Evolutionary conservation across 23 red algal genomes (phyloP), one percentile per base, ranked within the genome.

Genomic region (Gracilariopsis chorda): DNA sequence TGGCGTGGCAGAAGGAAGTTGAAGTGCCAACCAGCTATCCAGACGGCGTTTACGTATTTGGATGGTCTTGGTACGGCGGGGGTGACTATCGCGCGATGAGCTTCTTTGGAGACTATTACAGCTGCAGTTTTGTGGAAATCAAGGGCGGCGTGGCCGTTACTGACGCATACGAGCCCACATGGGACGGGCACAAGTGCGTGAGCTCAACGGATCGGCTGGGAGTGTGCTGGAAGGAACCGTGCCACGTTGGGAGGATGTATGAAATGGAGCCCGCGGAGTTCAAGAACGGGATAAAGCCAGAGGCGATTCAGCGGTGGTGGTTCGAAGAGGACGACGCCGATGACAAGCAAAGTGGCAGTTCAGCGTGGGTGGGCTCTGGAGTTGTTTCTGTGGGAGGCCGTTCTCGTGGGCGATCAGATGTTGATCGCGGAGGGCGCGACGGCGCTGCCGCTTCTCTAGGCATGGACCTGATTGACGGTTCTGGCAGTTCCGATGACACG

Each of bases 101-200:
- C 48, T 89, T 89, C 84, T 89, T 89, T 51, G 84, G 84, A 41
- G 88, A 92, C 88, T 92, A 92, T 21, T 82, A 76, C 77, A 82
- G 78, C 60, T 92, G 88, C 75, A 75, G 76, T 51, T 83, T 61
- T 28, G 48, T 92, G 20, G 46, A 82, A 61, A 92, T 92, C 25
- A 35, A 61, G 21, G 88, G 88, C 44, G 88, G 88, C 1, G 60
- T 81, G 33, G 52, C 87, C 8, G 56, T 81, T 1, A 91, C 72
- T n/a, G 49, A 61, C 3, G 58, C 34, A 11, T 91, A 91, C 56
- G 48, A 91, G 56, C 87, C 87, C 8, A 49, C 64, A 72, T 86
- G 58, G 60, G 84, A 89, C 19, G 84, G 84, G 25, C 58, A 56
- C 33, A 55, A 7, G 34, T 89, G 84, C 49, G 49, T 67, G 21